Base-by-base conservation (phyloP, 2,329 filamentous ascomycete genomes). In the Thermochaetoides dissita region DNA sequence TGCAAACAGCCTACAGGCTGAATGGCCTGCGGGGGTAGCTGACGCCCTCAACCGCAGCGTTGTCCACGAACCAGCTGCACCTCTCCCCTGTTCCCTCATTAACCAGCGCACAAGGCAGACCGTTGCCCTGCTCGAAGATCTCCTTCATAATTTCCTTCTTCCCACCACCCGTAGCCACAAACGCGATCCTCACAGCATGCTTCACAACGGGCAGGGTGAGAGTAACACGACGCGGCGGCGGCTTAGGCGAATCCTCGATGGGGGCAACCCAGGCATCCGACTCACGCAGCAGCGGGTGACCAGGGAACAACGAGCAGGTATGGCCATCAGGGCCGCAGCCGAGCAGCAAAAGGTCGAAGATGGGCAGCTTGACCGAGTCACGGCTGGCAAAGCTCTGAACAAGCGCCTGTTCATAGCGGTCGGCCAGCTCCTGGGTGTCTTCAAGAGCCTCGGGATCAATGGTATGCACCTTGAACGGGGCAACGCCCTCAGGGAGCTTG, bases 311-410 rank as follows among this genome's bases (percentile, higher is more conserved):
- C 54, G 83, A 91, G 78, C 91, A 96, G 31, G 91, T 96, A 67
- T 98, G 91, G 40, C 91, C 91, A 61, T 96, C 91, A 10, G 91
- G 89, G 0, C 91, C 91, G 60, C 85, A 94, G 55, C 91, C 91
- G 35, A 98, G 78, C 35, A 98, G 76, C 42, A 98, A 71, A 41
- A 98, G 75, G 61, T 98, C 91, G 62, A 96, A 98, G 57, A 94
- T 83, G 53, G 91, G 91, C 37, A 95, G 71, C 63, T 86, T 88
- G 60, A 98, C 89, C 49, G 84, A 91, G 65, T 98, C 91, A 59
- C 89, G 82, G 50, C 81, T 81, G 10, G 91, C 91, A 57, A 98
- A 98, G 52, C 79, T 81, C 48, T 68, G 71, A 55, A 95, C 88
- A 37, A 98, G 76, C 8, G 73, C 72, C 64, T 94, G 79, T 68